These are phyloP conservation scores for Ustulina deusta DNA, from an alignment of 2,329 filamentous ascomycete genomes.

Conservation along the genomic window DNA sequence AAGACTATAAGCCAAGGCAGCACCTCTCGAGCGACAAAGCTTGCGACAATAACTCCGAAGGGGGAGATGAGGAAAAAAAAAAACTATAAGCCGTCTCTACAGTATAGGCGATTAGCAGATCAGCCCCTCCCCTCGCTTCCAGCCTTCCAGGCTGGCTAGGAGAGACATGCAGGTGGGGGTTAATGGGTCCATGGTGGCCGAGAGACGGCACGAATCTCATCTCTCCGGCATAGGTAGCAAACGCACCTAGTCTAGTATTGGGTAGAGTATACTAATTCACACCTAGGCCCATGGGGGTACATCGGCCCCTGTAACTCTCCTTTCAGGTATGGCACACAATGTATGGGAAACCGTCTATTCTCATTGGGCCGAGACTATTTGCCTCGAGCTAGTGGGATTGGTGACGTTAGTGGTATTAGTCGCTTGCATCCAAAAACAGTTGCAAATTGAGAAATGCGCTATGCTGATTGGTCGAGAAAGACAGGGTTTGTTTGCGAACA, in stretches of 20 bases:
- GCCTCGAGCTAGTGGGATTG: constrained; percentile 42
- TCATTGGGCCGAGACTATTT: constrained; percentile 43
- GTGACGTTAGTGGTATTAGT: constrained; percentile 50
- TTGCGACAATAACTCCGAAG: constrained; percentile 38
- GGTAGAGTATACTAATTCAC: constrained; percentile 11
- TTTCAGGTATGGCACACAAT: constrained; percentile 10
- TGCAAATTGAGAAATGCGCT: constrained; percentile 48
- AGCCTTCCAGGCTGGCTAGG: constrained; percentile 36
- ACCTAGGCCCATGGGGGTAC: constrained; percentile 27
- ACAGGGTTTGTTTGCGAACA: constrained; percentile 37
- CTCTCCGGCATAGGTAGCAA: constrained; percentile 11
- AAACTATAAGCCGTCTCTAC: constrained; percentile 18
- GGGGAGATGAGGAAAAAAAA: constrained; percentile 40
- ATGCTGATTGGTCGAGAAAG: constrained; percentile 46
- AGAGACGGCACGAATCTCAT: constrained; percentile 44
- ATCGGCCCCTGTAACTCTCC: constrained; percentile 18
- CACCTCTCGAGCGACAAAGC: constrained; percentile 31
- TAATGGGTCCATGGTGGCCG: constrained; percentile 45
- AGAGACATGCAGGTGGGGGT: constrained; percentile 44
- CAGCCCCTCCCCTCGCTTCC: constrained; percentile 44
- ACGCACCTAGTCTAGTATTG: constrained; percentile 4
- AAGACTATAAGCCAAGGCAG: constrained; percentile 41
- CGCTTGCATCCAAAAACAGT: constrained; percentile 42
- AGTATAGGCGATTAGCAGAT: constrained; percentile 38
- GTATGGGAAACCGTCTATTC: constrained; percentile 18